phyloP scores from a whole-genome alignment of 106 monocot genomes.

The Dioscorea zingiberensis region DNA sequence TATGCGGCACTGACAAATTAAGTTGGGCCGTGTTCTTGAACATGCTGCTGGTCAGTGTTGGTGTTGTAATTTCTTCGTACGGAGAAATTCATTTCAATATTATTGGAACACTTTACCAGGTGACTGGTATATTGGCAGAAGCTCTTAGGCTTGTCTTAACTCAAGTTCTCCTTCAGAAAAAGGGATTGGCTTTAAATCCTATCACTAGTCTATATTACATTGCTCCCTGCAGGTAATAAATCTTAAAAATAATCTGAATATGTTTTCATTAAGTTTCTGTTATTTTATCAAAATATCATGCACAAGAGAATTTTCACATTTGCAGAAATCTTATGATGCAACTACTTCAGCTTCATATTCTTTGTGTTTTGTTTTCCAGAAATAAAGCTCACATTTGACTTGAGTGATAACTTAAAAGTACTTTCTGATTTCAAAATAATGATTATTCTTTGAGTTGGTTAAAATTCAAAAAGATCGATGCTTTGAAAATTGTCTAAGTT shows the following conservation, averaged over 20 bases:
- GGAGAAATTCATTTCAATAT: slow-evolving; percentile 93
- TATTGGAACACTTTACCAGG: slow-evolving; percentile 85
- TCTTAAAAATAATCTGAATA: too few species aligned
- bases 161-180: slow-evolving; percentile 95
- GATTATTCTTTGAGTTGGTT: too few species aligned
- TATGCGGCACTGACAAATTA: slow-evolving; percentile 85
- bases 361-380: too few species aligned
- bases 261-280: background rate
- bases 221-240: slow-evolving; percentile 94
- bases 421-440: too few species aligned
- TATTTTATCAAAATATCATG: background rate
- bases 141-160: slow-evolving; percentile 94
- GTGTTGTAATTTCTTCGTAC: slow-evolving; percentile 92
- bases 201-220: slow-evolving; percentile 95
- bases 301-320: background rate
- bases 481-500: too few species aligned
- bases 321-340: too few species aligned
- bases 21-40: slow-evolving; percentile 84
- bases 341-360: too few species aligned
- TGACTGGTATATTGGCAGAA: slow-evolving; percentile 90
- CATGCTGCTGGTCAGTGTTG: slow-evolving; percentile 93
- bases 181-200: slow-evolving; percentile 87
- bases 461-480: too few species aligned
- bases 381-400: too few species aligned
- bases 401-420: too few species aligned